Conservation (phyloP, 352 stramenopile genomes). For the Globisporangium barbulae region DNA sequence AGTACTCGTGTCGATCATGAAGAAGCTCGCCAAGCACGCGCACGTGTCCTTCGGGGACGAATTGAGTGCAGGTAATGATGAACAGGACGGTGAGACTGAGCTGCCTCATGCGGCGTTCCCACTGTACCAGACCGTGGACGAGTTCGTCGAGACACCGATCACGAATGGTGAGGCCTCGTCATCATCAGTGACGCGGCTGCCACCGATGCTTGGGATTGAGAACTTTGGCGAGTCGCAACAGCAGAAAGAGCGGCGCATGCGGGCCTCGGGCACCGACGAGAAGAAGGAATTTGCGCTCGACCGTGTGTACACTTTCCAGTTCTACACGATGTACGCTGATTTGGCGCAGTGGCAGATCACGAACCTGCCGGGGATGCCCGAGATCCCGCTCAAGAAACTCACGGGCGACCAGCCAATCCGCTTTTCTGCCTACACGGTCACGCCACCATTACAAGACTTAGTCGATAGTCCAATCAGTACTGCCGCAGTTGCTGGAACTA, state of each 20-base stretch:
- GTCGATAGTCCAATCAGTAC: neutral
- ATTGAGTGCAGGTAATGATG: neutral
- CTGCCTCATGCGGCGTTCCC: slow-evolving; percentile 49
- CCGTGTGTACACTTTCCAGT: slow-evolving; percentile 60
- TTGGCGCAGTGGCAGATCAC: slow-evolving; percentile 46
- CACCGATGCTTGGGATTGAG: slow-evolving; percentile 30
- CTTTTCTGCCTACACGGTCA: slow-evolving; percentile 38
- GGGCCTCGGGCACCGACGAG: slow-evolving; percentile 9
- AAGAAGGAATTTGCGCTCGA: slow-evolving; percentile 28
- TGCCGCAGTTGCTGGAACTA: neutral
- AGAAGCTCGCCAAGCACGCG: slow-evolving; percentile 30
- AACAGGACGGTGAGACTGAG: slow-evolving; percentile 18
- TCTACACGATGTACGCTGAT: slow-evolving; percentile 44
- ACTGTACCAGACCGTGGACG: slow-evolving; percentile 46
- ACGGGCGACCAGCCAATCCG: slow-evolving; percentile 33
- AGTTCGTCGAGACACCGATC: slow-evolving; percentile 33
- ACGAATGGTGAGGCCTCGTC: neutral
- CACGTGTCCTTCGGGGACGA: slow-evolving; percentile 39
- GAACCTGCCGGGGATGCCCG: slow-evolving; percentile 34
- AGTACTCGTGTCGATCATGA: slow-evolving; percentile 33
- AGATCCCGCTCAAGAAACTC: slow-evolving; percentile 41
- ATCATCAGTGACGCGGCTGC: neutral
- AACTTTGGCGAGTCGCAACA: slow-evolving; percentile 33
- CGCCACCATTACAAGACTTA: neutral
- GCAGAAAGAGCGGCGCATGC: slow-evolving; percentile 21